Evolutionary conservation across 345 rosid species (phyloP), one percentile per base, ranked within the genome.

Genomic region (Eucalyptus cloeziana): DNA sequence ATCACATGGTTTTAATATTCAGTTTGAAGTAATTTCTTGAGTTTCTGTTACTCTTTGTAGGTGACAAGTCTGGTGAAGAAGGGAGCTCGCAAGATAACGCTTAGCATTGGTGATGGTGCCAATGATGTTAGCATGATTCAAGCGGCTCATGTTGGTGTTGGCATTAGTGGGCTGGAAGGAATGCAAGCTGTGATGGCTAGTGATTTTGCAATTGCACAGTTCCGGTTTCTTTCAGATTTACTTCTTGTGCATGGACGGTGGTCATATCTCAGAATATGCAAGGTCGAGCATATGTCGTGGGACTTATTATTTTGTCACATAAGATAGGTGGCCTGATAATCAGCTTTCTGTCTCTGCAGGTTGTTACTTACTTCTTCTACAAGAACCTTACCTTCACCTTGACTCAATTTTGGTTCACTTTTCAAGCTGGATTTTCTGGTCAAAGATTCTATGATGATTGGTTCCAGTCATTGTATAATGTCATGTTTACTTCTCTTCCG

Each of bases 111-210:
- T 80, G 99, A 98, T 93, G 99, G 99, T 92, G 99, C 99, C 88
- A 98, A 98, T 93, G 99, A 98, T 91, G 99, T 98, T 91, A 97
- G 99, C 94, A 98, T 98, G 99, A 98, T 98, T 92, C 99, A 98
- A 93, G 99, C 99, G 52, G 99, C 99, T 91, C 99, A 98, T 92
- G 96, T 98, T 92, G 99, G 99, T 76, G 91, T 98, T 88, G 99
- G 99, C 90, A 98, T 98, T 91, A 98, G 99, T 91, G 99, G 99
- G 88, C 52, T 95, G 94, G 99, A 98, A 92, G 99, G 99, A 89
- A 97, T 97, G 99, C 99, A 98, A 94, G 99, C 99, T 81, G 99
- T 97, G 91, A 98, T 98, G 99, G 99, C 99, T 86, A 98, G 99
- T 95, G 99, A 98, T 92, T 98, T 97, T 94, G 97, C 99, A 88